A percentile compares a stretch with the other conserved stretches of the same genome.
Evolutionary conservation across 768 basidiomycete species (phyloP).

Genomic region (Cantharellus anzutake): DNA sequence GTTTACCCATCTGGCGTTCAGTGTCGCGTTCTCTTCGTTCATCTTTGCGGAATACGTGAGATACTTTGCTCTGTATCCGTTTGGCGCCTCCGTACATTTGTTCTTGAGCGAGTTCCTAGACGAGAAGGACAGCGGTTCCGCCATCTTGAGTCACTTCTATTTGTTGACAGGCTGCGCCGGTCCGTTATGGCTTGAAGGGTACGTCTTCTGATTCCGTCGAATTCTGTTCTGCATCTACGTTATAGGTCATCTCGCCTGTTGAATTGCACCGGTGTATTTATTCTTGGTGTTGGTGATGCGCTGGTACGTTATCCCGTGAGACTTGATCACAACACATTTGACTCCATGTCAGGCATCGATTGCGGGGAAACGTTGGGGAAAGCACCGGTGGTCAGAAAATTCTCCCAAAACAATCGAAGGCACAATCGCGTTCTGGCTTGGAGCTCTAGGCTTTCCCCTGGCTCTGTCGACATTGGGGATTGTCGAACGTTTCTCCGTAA

Average conservation of each 20-base stretch:
- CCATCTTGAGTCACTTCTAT: slow-evolving; percentile 95
- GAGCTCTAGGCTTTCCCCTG: slow-evolving; percentile 52
- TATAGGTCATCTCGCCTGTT: slow-evolving; percentile 26
- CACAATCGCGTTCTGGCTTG: slow-evolving; percentile 57
- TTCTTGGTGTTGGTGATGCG: slow-evolving; percentile 85
- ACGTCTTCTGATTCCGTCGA: slow-evolving; percentile 16
- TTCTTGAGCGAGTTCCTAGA: slow-evolving; percentile 98
- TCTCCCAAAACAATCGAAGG: slow-evolving; percentile 87
- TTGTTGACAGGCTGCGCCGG: slow-evolving; percentile 88
- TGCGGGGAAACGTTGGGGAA: slow-evolving; percentile 70
- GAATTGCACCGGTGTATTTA: slow-evolving; percentile 70
- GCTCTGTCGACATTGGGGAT: slow-evolving; percentile 49
- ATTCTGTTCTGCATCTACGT: not conserved
- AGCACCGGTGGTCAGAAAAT: slow-evolving; percentile 63
- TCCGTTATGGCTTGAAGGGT: slow-evolving; percentile 91
- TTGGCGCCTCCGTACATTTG: slow-evolving; percentile 79
- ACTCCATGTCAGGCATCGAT: slow-evolving; percentile 53
- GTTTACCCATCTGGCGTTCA: slow-evolving; percentile 89
- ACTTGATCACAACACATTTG: not conserved
- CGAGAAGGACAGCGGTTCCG: slow-evolving; percentile 84
- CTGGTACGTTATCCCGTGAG: slow-evolving; percentile 32
- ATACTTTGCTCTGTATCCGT: slow-evolving; percentile 95
- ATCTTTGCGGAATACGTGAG: slow-evolving; percentile 94
- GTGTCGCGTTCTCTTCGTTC: slow-evolving; percentile 85
- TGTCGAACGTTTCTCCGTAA: slow-evolving; percentile 22